Evolutionary conservation across 495 filamentous ascomycete genomes (phyloP), one percentile per base, ranked within the genome.

Genomic region (Massariosphaeria phaeospora): DNA sequence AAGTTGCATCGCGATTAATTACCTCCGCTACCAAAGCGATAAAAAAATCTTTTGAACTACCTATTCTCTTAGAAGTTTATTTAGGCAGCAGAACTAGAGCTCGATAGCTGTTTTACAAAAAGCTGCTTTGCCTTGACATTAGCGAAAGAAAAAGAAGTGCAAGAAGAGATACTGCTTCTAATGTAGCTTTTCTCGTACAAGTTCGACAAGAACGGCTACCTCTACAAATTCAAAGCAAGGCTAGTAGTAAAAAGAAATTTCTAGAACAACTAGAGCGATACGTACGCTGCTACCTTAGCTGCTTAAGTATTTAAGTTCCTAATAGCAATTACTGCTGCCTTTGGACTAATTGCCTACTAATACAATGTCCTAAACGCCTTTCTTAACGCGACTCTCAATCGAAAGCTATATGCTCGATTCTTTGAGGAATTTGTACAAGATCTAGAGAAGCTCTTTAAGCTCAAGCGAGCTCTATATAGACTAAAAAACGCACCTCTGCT

Each of bases 151-250:
- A n/a, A n/a, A n/a, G 15, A 12, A 12, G 23, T n/a, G 2, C n/a
- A n/a, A n/a, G 23, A 26, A 8, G 34, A 61, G 23, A 26, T 56
- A n/a, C 47, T 62, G 43, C 59, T 40, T 25, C 47, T 62, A 11
- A 57, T 52, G 27, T 62, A 38, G 48, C 30, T 58, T 25, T 62
- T 46, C 36, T 46, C n/a, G 5, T 57, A 61, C 35, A 61, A 61
- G 42, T 44, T 61, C 33, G 43, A 55, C 30, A 29, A 57, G 13
- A 36, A 56, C 13, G 53, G 58, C 1, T 61, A 57, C 27, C 27
- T 57, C n/a, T n/a, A 11, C 9, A 50, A 50, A 26, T 45, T 21
- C 15, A 61, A 61, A 38, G 53, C 52, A 17, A 11, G 52, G 18
- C 21, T 61, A 9, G 11, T 23, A 30, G 38, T 56, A 17, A 5